Conservation (phyloP, 1,284 basidiomycete species). For the Mrakiaceae sp. region DNA sequence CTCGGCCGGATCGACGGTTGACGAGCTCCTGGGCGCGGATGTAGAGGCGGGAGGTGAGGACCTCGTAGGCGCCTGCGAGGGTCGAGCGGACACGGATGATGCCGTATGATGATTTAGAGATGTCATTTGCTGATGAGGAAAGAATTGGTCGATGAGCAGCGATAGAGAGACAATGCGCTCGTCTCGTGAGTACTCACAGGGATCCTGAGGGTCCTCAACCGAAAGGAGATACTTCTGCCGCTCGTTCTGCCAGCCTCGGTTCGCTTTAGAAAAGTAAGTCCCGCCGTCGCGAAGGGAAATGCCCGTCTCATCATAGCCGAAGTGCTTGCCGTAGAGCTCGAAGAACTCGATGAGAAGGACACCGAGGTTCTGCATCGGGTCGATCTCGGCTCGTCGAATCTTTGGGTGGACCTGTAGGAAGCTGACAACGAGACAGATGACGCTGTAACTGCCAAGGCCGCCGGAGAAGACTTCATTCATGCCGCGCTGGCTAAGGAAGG, state of each 20-base stretch:
- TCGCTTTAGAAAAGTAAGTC: slow-evolving; percentile 66
- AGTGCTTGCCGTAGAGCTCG: slow-evolving; percentile 84
- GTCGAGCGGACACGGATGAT: slow-evolving; percentile 72
- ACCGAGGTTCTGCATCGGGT: slow-evolving; percentile 76
- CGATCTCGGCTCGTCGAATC: slow-evolving; percentile 74
- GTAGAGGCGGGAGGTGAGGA: slow-evolving; percentile 61
- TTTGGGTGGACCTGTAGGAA: slow-evolving; percentile 97
- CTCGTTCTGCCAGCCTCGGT: slow-evolving; percentile 65
- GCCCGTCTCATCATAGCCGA: slow-evolving; percentile 84
- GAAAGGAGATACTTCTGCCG: slow-evolving; percentile 54
- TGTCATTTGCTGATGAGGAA: slow-evolving; percentile 64
- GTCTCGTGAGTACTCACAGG: slow-evolving; percentile 45
- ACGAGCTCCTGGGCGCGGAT: slow-evolving; percentile 47
- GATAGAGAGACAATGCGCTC: too few relatives aligned
- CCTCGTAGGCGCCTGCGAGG: slow-evolving; percentile 73
- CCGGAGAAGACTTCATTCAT: slow-evolving; percentile 98
- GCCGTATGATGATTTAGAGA: slow-evolving; percentile 75
- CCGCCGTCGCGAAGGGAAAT: slow-evolving; percentile 79
- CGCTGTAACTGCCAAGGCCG: slow-evolving; percentile 86
- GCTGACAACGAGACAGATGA: slow-evolving; percentile 83
- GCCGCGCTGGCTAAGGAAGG: slow-evolving; percentile 74
- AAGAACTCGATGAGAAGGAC: slow-evolving; percentile 92
- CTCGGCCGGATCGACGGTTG: slow-evolving; percentile 43
- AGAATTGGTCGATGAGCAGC: background rate
- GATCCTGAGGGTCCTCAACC: slow-evolving; percentile 92